A percentile compares a stretch with the other conserved stretches of the same genome.
phyloP scores from a whole-genome alignment of 75 land plant species.

The Pinus albicaulis region DNA sequence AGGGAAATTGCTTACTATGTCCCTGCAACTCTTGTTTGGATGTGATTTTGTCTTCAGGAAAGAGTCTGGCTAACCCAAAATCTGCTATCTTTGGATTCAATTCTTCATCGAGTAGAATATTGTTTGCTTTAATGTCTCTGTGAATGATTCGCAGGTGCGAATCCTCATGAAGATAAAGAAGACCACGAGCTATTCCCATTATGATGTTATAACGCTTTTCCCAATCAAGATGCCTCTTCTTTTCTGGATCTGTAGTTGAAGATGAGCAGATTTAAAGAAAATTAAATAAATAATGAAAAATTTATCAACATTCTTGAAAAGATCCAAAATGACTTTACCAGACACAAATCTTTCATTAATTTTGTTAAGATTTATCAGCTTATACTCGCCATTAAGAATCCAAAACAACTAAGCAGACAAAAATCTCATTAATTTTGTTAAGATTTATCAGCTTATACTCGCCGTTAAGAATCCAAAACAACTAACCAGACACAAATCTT shows the following conservation, averaged over 20 bases:
- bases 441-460: too few species aligned
- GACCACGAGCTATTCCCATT: slow-evolving; percentile 6
- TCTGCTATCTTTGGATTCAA: slow-evolving; percentile 25
- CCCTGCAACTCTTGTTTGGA: slow-evolving; percentile 24
- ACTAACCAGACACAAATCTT: too few species aligned
- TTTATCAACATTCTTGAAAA: too few species aligned
- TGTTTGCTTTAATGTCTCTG: slow-evolving; percentile 18
- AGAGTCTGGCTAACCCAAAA: slow-evolving; percentile 24
- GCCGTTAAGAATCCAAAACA: too few species aligned
- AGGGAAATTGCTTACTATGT: slow-evolving; percentile 2
- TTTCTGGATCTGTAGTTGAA: not conserved
- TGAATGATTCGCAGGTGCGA: slow-evolving; percentile 6
- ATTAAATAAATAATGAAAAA: too few species aligned
- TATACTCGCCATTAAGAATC: too few species aligned
- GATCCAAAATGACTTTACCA: too few species aligned
- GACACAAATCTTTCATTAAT: too few species aligned
- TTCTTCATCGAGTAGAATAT: slow-evolving; percentile 19
- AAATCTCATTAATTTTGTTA: too few species aligned
- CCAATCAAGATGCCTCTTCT: slow-evolving; percentile 1
- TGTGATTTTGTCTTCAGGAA: slow-evolving; percentile 22
- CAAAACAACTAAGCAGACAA: too few species aligned
- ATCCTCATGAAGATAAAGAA: slow-evolving; percentile 6
- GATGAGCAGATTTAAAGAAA: too few species aligned
- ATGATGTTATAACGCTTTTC: not conserved
- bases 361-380: too few species aligned